Evolutionary conservation across 257 asterid genomes (phyloP).

Genomic region (Solanum appendiculatum): DNA sequence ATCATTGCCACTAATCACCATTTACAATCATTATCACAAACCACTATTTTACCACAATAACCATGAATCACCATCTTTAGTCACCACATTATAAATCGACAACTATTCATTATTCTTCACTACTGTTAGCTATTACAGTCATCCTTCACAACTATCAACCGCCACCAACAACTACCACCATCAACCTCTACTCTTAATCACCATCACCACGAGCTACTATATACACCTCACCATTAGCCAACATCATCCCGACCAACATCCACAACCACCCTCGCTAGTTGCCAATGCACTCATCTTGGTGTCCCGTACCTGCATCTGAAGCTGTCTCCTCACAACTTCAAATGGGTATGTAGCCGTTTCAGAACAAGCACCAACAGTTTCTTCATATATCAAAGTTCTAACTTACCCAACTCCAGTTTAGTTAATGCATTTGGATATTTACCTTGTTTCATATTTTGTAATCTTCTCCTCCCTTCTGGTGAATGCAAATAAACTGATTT

Average conservation of each 20-base stretch:
- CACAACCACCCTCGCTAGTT: conserved; percentile 27
- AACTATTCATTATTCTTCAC: neutral
- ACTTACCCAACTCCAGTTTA: conserved; percentile 74
- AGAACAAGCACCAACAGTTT: conserved; percentile 83
- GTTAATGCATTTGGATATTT: conserved; percentile 65
- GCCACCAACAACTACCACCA: neutral
- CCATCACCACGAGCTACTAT: neutral
- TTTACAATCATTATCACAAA: neutral
- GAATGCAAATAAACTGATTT: conserved; percentile 71
- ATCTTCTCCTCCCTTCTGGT: conserved; percentile 68
- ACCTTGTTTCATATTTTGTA: conserved; percentile 64
- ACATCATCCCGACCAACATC: neutral
- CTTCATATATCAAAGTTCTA: conserved; percentile 76
- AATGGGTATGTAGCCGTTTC: conserved; percentile 96
- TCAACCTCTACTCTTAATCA: neutral
- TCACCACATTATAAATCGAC: neutral
- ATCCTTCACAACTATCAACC: neutral
- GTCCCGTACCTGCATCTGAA: conserved; percentile 85
- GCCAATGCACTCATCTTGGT: conserved; percentile 69
- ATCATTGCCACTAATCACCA: neutral
- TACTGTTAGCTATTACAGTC: neutral
- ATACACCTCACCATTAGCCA: neutral
- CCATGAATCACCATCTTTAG: neutral
- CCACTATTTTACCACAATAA: neutral
- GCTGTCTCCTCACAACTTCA: conserved; percentile 92